Conservation (phyloP, 768 basidiomycete genomes). For the Mrakia blollopis region DNA sequence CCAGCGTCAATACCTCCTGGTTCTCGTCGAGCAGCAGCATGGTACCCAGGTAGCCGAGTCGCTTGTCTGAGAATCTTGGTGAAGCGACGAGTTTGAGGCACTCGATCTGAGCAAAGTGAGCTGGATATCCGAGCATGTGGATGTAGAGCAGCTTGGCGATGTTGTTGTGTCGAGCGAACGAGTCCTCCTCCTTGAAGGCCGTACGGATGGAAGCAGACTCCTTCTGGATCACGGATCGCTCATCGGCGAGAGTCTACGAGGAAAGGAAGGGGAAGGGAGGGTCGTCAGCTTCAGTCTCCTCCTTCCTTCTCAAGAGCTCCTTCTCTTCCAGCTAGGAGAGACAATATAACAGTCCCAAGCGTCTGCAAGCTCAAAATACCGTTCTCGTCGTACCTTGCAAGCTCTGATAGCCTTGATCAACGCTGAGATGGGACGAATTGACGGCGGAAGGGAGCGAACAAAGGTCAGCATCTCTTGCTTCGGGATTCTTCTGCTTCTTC, state of each 20-base stretch:
- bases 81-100: constrained; percentile 63
- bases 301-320: background rate
- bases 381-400: constrained; percentile 90
- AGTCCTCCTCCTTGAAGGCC: constrained; percentile 94
- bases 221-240: constrained; percentile 91
- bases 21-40: constrained; percentile 97
- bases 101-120: constrained; percentile 98
- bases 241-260: constrained; percentile 88
- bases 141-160: constrained; percentile 97
- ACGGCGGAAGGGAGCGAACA: background rate
- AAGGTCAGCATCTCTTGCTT: background rate
- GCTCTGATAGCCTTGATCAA: constrained; percentile 96
- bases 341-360: too few relatives aligned
- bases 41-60: constrained; percentile 92
- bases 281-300: constrained; percentile 5
- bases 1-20: constrained; percentile 92
- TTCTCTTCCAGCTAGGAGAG: too few relatives aligned
- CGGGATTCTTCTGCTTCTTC: too few relatives aligned
- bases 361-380: too few relatives aligned
- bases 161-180: constrained; percentile 90
- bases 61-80: constrained; percentile 91
- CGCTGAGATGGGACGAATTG: constrained; percentile 50
- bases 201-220: constrained; percentile 96
- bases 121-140: constrained; percentile 97
- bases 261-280: constrained; percentile 5